phyloP scores from a whole-genome alignment of 192 early-diverging fungal genomes.

The Backusella psychrophila region DNA sequence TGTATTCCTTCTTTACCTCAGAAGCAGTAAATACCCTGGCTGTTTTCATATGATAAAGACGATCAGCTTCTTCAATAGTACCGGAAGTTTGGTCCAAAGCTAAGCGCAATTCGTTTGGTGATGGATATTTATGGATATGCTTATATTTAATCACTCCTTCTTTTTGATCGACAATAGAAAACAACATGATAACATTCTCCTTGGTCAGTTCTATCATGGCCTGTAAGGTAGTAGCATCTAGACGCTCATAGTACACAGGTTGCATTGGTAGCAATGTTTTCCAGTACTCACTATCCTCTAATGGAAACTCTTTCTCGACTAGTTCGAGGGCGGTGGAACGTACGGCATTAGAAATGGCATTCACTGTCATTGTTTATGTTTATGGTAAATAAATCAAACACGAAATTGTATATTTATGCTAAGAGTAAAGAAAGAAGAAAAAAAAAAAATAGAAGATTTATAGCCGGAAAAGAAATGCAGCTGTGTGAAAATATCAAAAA shows the following conservation, averaged over 20 bases:
- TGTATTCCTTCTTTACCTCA: not conserved
- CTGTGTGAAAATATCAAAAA: slow-evolving; percentile 6
- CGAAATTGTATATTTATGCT: not conserved
- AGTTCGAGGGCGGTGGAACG: not conserved
- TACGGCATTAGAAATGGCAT: not conserved
- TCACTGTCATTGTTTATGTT: slow-evolving; percentile 33
- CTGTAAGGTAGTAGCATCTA: slow-evolving; percentile 33
- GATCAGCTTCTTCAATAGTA: slow-evolving; percentile 36
- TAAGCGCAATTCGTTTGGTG: slow-evolving; percentile 21
- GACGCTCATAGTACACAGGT: slow-evolving; percentile 29
- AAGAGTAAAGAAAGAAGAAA: not conserved
- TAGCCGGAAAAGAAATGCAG: not conserved
- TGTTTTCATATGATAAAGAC: slow-evolving; percentile 18
- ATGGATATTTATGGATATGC: slow-evolving; percentile 28
- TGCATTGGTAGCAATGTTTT: not conserved
- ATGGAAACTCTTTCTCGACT: not conserved
- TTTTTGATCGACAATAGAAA: slow-evolving; percentile 17
- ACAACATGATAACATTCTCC: slow-evolving; percentile 22
- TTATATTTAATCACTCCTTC: slow-evolving; percentile 38
- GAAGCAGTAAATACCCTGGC: not conserved
- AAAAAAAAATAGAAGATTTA: not conserved
- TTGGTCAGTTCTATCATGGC: slow-evolving; percentile 29
- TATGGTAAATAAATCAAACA: not conserved
- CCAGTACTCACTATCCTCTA: not conserved
- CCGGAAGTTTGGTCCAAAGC: slow-evolving; percentile 20